A percentile compares a stretch with the other conserved stretches of the same genome.
These are phyloP conservation scores for Cyberlindnera nakhonratchasimensis DNA, from an alignment of 805 yeast genomes.

Conservation along the genomic window DNA sequence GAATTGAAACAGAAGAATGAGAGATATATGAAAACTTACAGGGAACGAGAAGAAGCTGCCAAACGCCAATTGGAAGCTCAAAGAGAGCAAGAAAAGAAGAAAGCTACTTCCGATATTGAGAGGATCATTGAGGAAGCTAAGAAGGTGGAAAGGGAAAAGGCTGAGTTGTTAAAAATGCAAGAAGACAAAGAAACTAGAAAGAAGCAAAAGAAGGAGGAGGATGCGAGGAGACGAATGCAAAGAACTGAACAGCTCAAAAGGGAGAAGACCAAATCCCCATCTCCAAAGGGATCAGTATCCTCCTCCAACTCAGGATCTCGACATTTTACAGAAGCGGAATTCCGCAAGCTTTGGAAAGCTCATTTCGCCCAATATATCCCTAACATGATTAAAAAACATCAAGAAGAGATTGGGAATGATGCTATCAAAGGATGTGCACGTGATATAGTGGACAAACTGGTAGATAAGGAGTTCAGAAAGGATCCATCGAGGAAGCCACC, in stretches of 20 bases:
- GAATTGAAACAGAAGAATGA: conserved; percentile 18
- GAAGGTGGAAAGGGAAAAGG: conserved; percentile 28
- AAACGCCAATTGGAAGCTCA: conserved; percentile 23
- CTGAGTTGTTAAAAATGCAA: conserved; percentile 23
- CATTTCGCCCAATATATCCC: conserved; percentile 76
- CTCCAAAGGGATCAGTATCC: neutral
- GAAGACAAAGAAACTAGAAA: conserved; percentile 8
- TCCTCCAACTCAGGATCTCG: neutral
- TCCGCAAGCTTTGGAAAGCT: conserved; percentile 35
- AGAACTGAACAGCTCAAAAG: neutral
- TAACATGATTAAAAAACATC: conserved; percentile 66
- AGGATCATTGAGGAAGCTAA: conserved; percentile 40
- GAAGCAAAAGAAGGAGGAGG: conserved; percentile 33
- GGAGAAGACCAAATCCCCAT: neutral
- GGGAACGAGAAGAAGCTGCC: conserved; percentile 29
- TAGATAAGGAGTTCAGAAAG: conserved; percentile 61
- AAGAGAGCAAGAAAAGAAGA: conserved; percentile 22
- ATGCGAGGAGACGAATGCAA: conserved; percentile 25
- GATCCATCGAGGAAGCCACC: conserved; percentile 57
- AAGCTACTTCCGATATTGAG: conserved; percentile 23
- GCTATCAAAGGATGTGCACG: conserved; percentile 72
- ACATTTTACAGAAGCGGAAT: conserved; percentile 10
- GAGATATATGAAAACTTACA: conserved; percentile 30
- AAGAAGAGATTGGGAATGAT: conserved; percentile 65
- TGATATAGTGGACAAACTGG: conserved; percentile 67